Evolutionary conservation across 2,329 filamentous ascomycete genomes (phyloP), one percentile per base, ranked within the genome.

Genomic region (Anisogramma anomala): DNA sequence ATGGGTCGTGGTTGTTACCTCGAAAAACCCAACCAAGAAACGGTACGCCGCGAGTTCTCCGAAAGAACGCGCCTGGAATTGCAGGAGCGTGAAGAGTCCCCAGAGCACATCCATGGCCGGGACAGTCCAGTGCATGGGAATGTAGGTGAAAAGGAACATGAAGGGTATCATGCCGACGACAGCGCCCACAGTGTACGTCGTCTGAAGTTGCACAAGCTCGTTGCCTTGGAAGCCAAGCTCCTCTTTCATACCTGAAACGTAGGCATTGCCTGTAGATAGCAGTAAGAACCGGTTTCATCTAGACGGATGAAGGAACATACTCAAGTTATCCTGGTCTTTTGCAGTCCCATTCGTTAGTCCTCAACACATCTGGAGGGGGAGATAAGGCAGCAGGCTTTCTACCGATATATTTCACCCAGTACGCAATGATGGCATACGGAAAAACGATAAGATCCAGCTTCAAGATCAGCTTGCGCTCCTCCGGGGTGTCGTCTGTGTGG

Each of bases 401-500:
- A 23, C 22, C 70, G 7, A 76, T 63, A 44, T 74, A 71, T 51
- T 74, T 74, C 37, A 68, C 63, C 66, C 70, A 76, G 46, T 74
- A 74, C 0, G 66, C 62, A 2, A 76, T 53, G 33, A 74, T 68
- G 0, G 69, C 70, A 49, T 74, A 76, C 0, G 71, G 70, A 0
- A 77, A 65, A 26, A 77, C 69, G 2, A 75, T 54, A 0, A 70
- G 53, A 45, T 77, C 72, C 10, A 77, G 62, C 50, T 77, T 77
- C 18, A 66, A 39, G 26, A 77, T 69, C 3, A 77, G 58, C 44
- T 60, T 64, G 30, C 67, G 59, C 47, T 76, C 71, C 41, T 67
- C 64, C 0, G 58, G 57, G 0, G 63, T 69, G 45, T 77, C 72
- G 6, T 65, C 22, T 23, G 22, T 9, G 6, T 23, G 6, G 9